Evolutionary conservation across 371 early-diverging fungal genomes (phyloP).

Genomic region (Rhizopus microsporus): DNA sequence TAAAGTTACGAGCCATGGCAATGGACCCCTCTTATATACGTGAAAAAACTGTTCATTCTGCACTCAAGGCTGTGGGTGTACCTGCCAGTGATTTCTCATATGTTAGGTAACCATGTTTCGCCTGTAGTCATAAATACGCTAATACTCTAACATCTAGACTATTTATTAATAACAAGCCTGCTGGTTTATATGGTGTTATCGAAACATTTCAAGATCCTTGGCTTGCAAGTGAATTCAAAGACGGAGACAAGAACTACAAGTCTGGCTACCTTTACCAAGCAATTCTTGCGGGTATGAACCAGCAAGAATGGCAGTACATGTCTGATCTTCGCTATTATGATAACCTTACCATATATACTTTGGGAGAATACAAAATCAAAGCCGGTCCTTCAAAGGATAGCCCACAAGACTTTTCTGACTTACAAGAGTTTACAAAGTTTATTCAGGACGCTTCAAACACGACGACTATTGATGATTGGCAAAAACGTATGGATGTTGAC

Average conservation of each 20-base stretch:
- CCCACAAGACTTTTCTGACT: conserved; percentile 1
- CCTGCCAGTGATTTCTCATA: conserved; percentile 44
- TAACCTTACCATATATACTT: conserved; percentile 7
- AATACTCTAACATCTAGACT: conserved; percentile 4
- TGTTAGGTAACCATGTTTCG: conserved; percentile 26
- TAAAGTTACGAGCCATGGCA: conserved; percentile 50
- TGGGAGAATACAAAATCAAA: conserved; percentile 27
- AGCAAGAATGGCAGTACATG: neutral
- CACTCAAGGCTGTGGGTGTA: conserved; percentile 43
- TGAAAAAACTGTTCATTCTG: conserved; percentile 42
- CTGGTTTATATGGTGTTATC: conserved; percentile 26
- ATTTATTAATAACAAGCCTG: conserved; percentile 16
- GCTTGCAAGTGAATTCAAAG: conserved; percentile 17
- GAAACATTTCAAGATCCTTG: conserved; percentile 27
- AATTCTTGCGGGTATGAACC: neutral
- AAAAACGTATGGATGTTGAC: conserved; percentile 15
- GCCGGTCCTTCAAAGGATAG: conserved; percentile 8
- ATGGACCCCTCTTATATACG: conserved; percentile 48
- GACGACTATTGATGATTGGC: conserved; percentile 20
- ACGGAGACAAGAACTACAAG: conserved; percentile 10
- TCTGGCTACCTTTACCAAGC: conserved; percentile 21
- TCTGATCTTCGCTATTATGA: conserved; percentile 22
- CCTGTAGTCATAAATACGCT: neutral
- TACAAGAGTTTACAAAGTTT: conserved; percentile 26
- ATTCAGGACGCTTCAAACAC: conserved; percentile 3